Percentiles rank a stretch among this genome's conserved stretches.
Evolutionary conservation across 179 eudicot genomes (phyloP).

Genomic region (Silene noctiflora): DNA sequence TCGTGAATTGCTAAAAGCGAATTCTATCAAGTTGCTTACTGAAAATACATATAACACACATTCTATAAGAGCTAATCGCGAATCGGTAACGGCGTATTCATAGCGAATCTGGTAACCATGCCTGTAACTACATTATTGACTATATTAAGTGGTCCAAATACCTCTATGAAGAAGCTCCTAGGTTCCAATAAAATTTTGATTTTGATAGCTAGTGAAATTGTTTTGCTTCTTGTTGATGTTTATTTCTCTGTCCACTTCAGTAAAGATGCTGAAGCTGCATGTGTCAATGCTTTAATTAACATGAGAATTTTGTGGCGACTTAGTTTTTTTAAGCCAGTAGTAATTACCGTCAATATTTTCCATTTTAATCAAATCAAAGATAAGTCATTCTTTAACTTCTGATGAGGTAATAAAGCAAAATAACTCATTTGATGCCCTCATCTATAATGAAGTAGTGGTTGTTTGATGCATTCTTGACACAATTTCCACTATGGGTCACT

Average conservation of each 20-base stretch:
- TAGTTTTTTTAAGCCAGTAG: background rate
- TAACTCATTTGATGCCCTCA: background rate
- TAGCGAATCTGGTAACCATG: background rate
- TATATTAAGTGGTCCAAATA: too few species aligned
- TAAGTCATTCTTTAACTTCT: background rate
- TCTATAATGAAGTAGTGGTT: background rate
- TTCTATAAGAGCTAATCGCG: too few species aligned
- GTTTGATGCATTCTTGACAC: background rate
- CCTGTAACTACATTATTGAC: too few species aligned
- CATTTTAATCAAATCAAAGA: background rate
- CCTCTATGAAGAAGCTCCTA: background rate
- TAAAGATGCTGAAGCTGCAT: background rate
- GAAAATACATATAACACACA: too few species aligned
- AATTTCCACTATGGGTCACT: background rate
- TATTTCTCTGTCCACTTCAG: background rate
- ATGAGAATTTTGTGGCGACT: background rate
- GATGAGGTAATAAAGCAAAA: conserved; percentile 3
- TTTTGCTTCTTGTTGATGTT: background rate
- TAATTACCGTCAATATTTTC: background rate
- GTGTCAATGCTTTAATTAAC: background rate
- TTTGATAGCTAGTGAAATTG: background rate
- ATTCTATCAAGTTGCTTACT: too few species aligned
- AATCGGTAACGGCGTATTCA: too few species aligned
- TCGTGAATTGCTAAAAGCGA: too few species aligned
- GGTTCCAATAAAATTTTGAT: background rate